Base-by-base conservation (phyloP, 2,329 filamentous ascomycete species). In the Zasmidium cellare region DNA sequence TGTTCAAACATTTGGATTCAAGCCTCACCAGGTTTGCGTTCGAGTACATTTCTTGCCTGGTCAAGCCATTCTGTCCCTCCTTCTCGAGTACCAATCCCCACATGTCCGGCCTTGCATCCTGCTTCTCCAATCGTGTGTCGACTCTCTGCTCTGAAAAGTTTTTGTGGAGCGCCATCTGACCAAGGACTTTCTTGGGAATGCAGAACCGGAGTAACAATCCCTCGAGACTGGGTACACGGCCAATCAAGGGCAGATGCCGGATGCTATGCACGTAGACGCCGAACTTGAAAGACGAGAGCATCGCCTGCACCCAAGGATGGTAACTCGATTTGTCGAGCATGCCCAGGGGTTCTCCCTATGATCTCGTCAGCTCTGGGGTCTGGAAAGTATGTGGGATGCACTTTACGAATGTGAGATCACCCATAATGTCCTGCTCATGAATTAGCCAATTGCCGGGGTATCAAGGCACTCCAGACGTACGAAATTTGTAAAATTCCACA, bases 221-320 rank as follows among this genome's bases (percentile, higher is more conserved):
- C 46, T 62, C 59, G 18, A 58, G 19, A 23, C 31, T 41, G 12
- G 51, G 51, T 3, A 14, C 11, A 41, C 16, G 16, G 35, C 16
- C 6, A 5, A 41, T 41, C 6, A 41, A n/a, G 7, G 35, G 35
- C 2, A 57, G 44, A 51, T 55, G 52, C 25, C 56, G 57, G 20
- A 62, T 59, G 5, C 50, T 49, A 18, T 62, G 59, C 16, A 62
- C 5, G 18, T 51, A 52, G 16, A 49, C 46, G 9, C 56, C 57
- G 41, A 55, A 59, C 19, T 35, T 49, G 46, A 62, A 49, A 1
- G 51, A 44, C 14, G 48, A 38, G 20, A 59, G 22, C 22, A 62
- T 54, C 18, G 59, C 55, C 1, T 57, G 47, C 9, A 75, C 65
- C 69, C 70, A 79, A 51, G 67, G 65, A 44, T 75, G 75, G 55